Conservation (phyloP, 495 filamentous ascomycete species). For the Recurvomyces mirabilis region DNA sequence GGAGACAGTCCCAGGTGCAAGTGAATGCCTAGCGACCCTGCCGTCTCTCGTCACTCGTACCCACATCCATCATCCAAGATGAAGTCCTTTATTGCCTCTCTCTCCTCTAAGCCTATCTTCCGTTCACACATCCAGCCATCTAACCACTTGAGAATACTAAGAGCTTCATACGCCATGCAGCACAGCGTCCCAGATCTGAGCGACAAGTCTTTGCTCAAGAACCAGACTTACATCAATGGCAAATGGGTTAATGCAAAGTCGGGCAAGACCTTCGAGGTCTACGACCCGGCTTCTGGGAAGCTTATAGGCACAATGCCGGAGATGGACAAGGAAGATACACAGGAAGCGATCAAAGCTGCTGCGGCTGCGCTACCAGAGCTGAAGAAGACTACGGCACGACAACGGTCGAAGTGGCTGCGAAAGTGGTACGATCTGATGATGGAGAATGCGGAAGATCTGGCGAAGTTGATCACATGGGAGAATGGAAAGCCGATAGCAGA, state of each 20-base stretch:
- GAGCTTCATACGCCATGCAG: constrained; percentile 24
- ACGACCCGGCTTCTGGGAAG: constrained; percentile 71
- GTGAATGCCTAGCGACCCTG: too few species aligned
- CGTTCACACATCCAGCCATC: constrained; percentile 24
- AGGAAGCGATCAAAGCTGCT: constrained; percentile 67
- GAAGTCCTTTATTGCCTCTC: constrained; percentile 16
- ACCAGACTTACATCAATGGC: constrained; percentile 33
- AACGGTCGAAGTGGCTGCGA: constrained; percentile 65
- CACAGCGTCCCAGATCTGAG: constrained; percentile 29
- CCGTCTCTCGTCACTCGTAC: neutral
- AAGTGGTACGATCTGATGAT: constrained; percentile 87
- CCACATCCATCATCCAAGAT: constrained; percentile 8
- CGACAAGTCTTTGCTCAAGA: constrained; percentile 33
- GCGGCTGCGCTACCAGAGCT: constrained; percentile 64
- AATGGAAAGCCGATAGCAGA: constrained; percentile 52
- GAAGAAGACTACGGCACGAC: constrained; percentile 56
- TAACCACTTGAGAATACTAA: constrained; percentile 21
- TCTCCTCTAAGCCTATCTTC: constrained; percentile 16
- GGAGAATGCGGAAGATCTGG: constrained; percentile 78
- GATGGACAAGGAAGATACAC: constrained; percentile 60
- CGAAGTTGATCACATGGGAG: constrained; percentile 69
- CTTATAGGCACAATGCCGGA: constrained; percentile 77
- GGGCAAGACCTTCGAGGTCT: constrained; percentile 36
- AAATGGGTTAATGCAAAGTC: constrained; percentile 35
- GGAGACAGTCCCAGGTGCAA: too few species aligned